A percentile compares a stretch with the other conserved stretches of the same genome.
These are phyloP conservation scores for Balansia obtecta DNA, from an alignment of 2,329 filamentous ascomycete species.

Conservation along the genomic window DNA sequence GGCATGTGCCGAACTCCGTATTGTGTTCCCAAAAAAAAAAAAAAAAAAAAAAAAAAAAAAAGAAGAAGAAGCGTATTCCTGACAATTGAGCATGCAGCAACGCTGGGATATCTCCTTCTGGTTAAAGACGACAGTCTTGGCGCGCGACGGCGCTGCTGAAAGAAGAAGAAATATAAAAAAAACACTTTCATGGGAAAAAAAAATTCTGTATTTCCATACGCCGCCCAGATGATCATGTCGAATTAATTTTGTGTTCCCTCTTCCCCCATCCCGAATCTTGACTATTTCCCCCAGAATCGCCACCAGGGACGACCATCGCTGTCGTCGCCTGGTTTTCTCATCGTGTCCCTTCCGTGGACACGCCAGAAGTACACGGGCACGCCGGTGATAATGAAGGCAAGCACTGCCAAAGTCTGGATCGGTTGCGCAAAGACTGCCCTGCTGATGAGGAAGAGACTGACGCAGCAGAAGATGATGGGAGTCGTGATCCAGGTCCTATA, in stretches of 20 bases:
- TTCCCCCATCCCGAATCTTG: not conserved
- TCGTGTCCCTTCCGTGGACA: constrained; percentile 51
- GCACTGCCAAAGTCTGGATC: constrained; percentile 75
- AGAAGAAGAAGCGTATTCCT: not conserved
- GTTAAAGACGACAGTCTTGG: not conserved
- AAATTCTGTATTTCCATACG: not conserved
- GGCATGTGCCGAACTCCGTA: not conserved
- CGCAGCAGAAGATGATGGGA: constrained; percentile 96
- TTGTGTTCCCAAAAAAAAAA: not conserved
- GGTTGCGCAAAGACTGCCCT: constrained; percentile 85
- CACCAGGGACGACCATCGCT: constrained; percentile 32
- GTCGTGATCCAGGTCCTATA: constrained; percentile 97
- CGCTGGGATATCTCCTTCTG: not conserved
- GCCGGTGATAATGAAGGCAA: constrained; percentile 72
- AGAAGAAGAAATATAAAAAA: not conserved
- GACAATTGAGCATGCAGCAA: not conserved
- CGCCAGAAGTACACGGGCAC: constrained; percentile 84
- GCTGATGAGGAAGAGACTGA: constrained; percentile 82
- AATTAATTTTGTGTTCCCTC: not conserved
- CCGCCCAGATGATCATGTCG: not conserved
- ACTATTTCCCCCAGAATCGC: constrained; percentile 44
- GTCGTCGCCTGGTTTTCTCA: constrained; percentile 28
- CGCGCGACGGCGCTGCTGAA: not conserved
- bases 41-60: no score
- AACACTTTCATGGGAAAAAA: not conserved